A percentile compares a stretch with the other conserved stretches of the same genome.
Conservation (phyloP, 805 yeast species). For the Yamadazyma laniorum region DNA sequence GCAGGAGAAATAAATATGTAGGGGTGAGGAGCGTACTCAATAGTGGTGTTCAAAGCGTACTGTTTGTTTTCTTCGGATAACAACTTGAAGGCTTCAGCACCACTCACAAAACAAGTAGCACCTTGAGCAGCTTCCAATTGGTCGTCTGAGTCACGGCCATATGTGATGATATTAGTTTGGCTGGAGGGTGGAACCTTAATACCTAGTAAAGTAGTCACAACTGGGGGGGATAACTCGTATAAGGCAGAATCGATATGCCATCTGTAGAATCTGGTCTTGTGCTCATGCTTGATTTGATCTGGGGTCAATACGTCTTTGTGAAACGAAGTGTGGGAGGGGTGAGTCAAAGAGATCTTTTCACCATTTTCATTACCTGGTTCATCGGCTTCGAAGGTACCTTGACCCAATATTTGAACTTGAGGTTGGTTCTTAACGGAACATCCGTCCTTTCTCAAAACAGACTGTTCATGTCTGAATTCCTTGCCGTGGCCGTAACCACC, state of each 20-base stretch:
- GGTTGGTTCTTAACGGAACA: conserved; percentile 77
- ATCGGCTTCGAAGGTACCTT: conserved; percentile 61
- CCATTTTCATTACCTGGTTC: conserved; percentile 61
- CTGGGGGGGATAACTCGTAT: conserved; percentile 82
- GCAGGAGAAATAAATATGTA: conserved; percentile 82
- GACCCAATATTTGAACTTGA: conserved; percentile 88
- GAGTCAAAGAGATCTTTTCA: conserved; percentile 61
- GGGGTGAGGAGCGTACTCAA: conserved; percentile 90
- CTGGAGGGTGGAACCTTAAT: conserved; percentile 71
- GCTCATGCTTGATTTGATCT: conserved; percentile 57
- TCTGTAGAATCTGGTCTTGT: conserved; percentile 79
- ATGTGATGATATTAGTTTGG: conserved; percentile 62
- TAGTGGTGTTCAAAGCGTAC: conserved; percentile 72
- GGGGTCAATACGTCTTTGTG: conserved; percentile 65
- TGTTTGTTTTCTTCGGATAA: conserved; percentile 69
- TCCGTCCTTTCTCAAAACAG: conserved; percentile 80
- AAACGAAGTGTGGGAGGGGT: conserved; percentile 81
- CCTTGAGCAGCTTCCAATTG: conserved; percentile 71
- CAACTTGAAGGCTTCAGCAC: conserved; percentile 71
- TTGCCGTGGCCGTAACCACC: conserved; percentile 85
- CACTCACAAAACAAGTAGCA: conserved; percentile 86
- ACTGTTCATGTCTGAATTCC: conserved; percentile 49
- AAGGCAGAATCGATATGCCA: conserved; percentile 95
- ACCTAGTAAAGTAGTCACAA: conserved; percentile 80
- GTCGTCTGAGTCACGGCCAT: conserved; percentile 58